phyloP scores from a whole-genome alignment of 192 early-diverging fungal species.

The Coemansia sp. region DNA sequence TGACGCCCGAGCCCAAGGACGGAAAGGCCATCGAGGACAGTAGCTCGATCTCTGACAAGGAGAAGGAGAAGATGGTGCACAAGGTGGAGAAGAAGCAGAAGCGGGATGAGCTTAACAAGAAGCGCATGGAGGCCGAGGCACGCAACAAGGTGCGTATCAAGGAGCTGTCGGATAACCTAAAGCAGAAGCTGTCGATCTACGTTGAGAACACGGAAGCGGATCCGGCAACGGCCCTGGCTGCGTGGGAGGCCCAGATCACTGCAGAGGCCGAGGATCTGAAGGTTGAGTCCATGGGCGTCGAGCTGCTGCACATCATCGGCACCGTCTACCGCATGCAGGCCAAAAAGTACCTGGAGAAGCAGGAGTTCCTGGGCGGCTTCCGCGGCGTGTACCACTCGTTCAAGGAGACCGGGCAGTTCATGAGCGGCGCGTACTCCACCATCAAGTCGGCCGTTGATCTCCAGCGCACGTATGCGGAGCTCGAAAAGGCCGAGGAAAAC shows the following conservation, averaged over 20 bases:
- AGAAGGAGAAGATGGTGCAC: constrained; percentile 42
- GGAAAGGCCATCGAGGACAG: constrained; percentile 37
- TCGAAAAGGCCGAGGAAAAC: constrained; percentile 88
- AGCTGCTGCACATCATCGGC: constrained; percentile 91
- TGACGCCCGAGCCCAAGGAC: constrained; percentile 21
- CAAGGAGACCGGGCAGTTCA: constrained; percentile 89
- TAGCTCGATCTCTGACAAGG: constrained; percentile 15
- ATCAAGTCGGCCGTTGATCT: constrained; percentile 91
- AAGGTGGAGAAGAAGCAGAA: constrained; percentile 61
- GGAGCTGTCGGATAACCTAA: constrained; percentile 71
- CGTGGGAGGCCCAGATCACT: constrained; percentile 69
- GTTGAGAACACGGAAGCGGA: constrained; percentile 62
- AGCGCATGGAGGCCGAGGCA: constrained; percentile 62
- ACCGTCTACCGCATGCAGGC: constrained; percentile 88
- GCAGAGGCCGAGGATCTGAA: constrained; percentile 87
- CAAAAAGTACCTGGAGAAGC: constrained; percentile 73
- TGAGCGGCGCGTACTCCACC: constrained; percentile 87
- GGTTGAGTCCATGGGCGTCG: constrained; percentile 87
- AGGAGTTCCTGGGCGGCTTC: constrained; percentile 69
- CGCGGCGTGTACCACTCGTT: constrained; percentile 69
- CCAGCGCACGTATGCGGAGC: constrained; percentile 84
- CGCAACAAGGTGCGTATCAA: constrained; percentile 66
- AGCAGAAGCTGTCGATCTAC: constrained; percentile 76
- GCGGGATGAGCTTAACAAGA: constrained; percentile 61
- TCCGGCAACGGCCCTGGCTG: constrained; percentile 58